A percentile compares a stretch with the other conserved stretches of the same genome.
Evolutionary conservation across 2,329 filamentous ascomycete species (phyloP).

Genomic region (Epichloe scottii): DNA sequence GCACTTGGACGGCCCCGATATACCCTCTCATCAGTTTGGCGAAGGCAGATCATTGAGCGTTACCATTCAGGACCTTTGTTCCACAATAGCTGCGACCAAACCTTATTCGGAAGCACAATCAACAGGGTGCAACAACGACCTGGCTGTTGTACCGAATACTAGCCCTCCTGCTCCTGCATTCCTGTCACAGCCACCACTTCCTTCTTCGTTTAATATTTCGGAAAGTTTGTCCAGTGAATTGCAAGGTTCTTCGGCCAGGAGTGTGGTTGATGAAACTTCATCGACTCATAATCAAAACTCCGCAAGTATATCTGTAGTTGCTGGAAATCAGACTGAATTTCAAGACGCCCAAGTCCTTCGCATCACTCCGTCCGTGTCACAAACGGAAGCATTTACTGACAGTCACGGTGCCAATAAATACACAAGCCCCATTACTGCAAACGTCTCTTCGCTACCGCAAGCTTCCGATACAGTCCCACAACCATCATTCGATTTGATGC

Average conservation of each 20-base stretch:
- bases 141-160: background rate
- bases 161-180: slow-evolving; percentile 8
- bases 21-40: slow-evolving; percentile 16
- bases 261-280: slow-evolving; percentile 3
- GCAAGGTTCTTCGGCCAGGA: background rate
- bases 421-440: background rate
- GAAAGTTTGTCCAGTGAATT: slow-evolving; percentile 3
- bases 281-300: background rate
- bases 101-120: background rate
- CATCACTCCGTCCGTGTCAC: slow-evolving; percentile 7
- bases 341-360: slow-evolving; percentile 18
- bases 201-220: background rate
- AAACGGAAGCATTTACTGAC: slow-evolving; percentile 6
- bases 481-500: background rate
- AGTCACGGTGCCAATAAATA: slow-evolving; percentile 7
- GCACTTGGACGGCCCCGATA: slow-evolving; percentile 2
- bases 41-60: background rate
- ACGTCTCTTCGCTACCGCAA: background rate
- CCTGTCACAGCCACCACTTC: slow-evolving; percentile 7
- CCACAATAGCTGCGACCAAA: background rate
- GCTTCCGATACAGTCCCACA: background rate
- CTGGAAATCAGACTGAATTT: slow-evolving; percentile 7
- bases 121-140: background rate
- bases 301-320: background rate
- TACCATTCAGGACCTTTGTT: background rate